Conservation (phyloP, 2,329 filamentous ascomycete genomes). For the Exophiala phaeomuriformis region DNA sequence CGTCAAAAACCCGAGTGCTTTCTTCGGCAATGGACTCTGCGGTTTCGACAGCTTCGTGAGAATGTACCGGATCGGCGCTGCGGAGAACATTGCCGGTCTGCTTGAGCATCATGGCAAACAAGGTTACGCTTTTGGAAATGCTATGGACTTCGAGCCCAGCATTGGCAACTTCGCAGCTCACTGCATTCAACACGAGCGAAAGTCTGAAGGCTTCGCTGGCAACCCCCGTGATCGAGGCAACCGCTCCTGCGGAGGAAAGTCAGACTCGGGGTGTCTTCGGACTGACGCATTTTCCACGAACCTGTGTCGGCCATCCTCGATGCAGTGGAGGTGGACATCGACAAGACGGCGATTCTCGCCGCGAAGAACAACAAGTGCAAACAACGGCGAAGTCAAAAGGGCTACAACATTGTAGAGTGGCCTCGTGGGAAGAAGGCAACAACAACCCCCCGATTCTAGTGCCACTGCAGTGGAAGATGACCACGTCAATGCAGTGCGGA, state of each 20-base stretch:
- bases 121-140: constrained; percentile 37
- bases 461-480: too few species aligned
- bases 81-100: constrained; percentile 34
- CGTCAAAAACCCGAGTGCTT: constrained; percentile 35
- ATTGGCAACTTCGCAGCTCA: constrained; percentile 36
- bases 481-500: too few species aligned
- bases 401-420: too few species aligned
- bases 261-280: background rate
- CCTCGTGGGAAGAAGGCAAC: too few species aligned
- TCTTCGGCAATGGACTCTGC: constrained; percentile 36
- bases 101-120: constrained; percentile 37
- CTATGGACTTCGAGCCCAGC: constrained; percentile 37
- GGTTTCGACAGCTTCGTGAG: constrained; percentile 32
- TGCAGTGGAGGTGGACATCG: background rate
- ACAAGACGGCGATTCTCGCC: too few species aligned
- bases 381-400: too few species aligned
- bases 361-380: too few species aligned
- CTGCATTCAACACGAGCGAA: constrained; percentile 37
- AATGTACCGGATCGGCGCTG: constrained; percentile 29
- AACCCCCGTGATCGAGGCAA: constrained; percentile 28
- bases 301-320: constrained; percentile 18
- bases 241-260: constrained; percentile 16
- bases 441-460: too few species aligned
- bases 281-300: background rate
- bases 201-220: constrained; percentile 35